A percentile compares a stretch with the other conserved stretches of the same genome.
These are phyloP conservation scores for Wilhelminamyces savonicus DNA, from an alignment of 805 yeast genomes.

Conservation along the genomic window DNA sequence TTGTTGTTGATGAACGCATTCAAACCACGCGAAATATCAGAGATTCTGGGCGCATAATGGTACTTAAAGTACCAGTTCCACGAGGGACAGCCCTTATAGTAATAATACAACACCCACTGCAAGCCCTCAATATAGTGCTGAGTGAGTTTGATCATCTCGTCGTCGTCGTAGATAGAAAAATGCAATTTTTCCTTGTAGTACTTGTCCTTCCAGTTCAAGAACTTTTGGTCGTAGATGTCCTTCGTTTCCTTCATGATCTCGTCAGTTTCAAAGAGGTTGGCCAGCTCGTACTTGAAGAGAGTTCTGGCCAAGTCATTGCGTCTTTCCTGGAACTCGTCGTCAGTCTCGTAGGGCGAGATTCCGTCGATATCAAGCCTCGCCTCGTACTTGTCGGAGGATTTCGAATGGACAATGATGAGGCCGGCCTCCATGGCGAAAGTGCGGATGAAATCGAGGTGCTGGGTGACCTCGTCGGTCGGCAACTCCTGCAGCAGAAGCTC, in stretches of 20 bases:
- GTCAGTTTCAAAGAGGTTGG: constrained; percentile 57
- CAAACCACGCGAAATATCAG: constrained; percentile 75
- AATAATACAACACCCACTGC: constrained; percentile 93
- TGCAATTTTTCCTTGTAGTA: constrained; percentile 80
- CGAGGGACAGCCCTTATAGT: constrained; percentile 84
- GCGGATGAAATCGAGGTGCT: constrained; percentile 55
- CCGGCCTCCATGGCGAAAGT: constrained; percentile 63
- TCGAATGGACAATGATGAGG: constrained; percentile 58
- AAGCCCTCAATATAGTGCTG: constrained; percentile 87
- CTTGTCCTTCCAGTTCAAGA: constrained; percentile 74
- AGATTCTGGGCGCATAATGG: constrained; percentile 92
- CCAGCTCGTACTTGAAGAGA: constrained; percentile 60
- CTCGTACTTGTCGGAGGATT: constrained; percentile 47
- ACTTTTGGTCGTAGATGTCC: constrained; percentile 65
- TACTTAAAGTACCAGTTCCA: constrained; percentile 94
- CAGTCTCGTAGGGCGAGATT: constrained; percentile 58
- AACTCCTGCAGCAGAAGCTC: constrained; percentile 20
- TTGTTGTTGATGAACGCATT: constrained; percentile 37
- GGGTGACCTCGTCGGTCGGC: constrained; percentile 40
- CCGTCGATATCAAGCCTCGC: constrained; percentile 71
- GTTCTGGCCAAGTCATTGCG: constrained; percentile 44
- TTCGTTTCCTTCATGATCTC: constrained; percentile 42
- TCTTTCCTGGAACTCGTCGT: constrained; percentile 56
- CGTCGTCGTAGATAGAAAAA: constrained; percentile 57
- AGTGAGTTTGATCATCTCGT: constrained; percentile 54